Evolutionary conservation across 352 stramenopile genomes (phyloP).

Genomic region (Thraustotheca clavata): DNA sequence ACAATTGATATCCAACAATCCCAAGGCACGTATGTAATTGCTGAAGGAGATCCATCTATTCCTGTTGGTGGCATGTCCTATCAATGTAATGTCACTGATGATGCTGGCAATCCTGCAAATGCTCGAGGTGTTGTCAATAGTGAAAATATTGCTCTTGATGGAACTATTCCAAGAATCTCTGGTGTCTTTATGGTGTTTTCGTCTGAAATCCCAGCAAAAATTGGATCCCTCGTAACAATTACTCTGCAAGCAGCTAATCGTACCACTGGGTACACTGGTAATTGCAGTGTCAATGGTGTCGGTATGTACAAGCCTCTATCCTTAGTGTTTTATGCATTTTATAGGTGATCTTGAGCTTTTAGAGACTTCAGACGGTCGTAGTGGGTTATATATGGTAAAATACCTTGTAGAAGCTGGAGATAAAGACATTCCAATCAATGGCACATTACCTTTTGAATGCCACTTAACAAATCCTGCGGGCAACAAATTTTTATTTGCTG

Average conservation of each 20-base stretch:
- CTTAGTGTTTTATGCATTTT: not conserved
- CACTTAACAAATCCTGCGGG: constrained; percentile 33
- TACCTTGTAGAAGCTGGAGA: constrained; percentile 45
- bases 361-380: constrained; percentile 33
- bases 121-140: not conserved
- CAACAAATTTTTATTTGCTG: constrained; percentile 33
- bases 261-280: constrained; percentile 36
- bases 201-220: constrained; percentile 46
- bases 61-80: not conserved
- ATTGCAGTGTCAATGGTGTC: constrained; percentile 46
- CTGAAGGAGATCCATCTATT: constrained; percentile 5
- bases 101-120: constrained; percentile 4
- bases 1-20: not conserved
- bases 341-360: constrained; percentile 30
- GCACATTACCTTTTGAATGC: constrained; percentile 36
- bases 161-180: not conserved
- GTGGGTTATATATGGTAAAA: constrained; percentile 54
- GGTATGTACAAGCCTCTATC: not conserved
- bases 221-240: constrained; percentile 46
- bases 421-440: constrained; percentile 24
- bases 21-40: not conserved
- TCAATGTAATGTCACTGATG: constrained; percentile 18
- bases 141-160: not conserved
- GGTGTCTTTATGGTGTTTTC: constrained; percentile 52
- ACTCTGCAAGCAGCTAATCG: constrained; percentile 35